Percentiles rank a stretch among this genome's conserved stretches.
Conservation (phyloP, 495 filamentous ascomycete genomes). For the Penicillium macrosclerotiorum region DNA sequence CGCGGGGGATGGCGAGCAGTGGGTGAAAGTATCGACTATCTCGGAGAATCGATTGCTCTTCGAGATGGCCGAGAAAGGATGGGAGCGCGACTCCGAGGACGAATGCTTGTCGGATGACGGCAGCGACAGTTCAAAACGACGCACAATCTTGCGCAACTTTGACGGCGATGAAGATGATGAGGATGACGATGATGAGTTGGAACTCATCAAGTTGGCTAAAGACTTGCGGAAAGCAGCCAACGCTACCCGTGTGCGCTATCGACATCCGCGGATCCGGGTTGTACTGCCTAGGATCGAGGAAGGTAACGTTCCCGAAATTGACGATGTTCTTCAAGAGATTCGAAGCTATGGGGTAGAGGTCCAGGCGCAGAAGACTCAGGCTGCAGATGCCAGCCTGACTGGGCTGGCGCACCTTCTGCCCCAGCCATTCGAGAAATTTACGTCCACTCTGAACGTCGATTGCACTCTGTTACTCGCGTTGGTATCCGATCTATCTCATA, state of each 20-base stretch:
- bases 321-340: conserved; percentile 55
- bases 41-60: conserved; percentile 56
- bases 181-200: conserved; percentile 49
- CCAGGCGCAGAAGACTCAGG: conserved; percentile 35
- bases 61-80: conserved; percentile 63
- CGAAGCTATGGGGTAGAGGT: conserved; percentile 55
- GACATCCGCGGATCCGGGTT: conserved; percentile 56
- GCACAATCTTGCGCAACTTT: conserved; percentile 36
- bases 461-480: conserved; percentile 71
- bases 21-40: conserved; percentile 63
- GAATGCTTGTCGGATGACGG: conserved; percentile 36
- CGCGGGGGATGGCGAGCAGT: conserved; percentile 53
- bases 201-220: conserved; percentile 56
- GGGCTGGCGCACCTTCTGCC: conserved; percentile 48
- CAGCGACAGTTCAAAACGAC: conserved; percentile 10
- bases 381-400: conserved; percentile 24
- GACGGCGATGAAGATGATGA: conserved; percentile 23
- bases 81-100: conserved; percentile 46
- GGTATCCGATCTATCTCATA: conserved; percentile 69
- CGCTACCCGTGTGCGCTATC: conserved; percentile 55
- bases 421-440: conserved; percentile 54
- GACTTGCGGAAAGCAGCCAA: conserved; percentile 53
- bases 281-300: conserved; percentile 58
- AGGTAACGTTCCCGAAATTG: conserved; percentile 51
- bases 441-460: conserved; percentile 64